Base-by-base conservation (phyloP, 495 filamentous ascomycete species). In the Bacidia rubella region DNA sequence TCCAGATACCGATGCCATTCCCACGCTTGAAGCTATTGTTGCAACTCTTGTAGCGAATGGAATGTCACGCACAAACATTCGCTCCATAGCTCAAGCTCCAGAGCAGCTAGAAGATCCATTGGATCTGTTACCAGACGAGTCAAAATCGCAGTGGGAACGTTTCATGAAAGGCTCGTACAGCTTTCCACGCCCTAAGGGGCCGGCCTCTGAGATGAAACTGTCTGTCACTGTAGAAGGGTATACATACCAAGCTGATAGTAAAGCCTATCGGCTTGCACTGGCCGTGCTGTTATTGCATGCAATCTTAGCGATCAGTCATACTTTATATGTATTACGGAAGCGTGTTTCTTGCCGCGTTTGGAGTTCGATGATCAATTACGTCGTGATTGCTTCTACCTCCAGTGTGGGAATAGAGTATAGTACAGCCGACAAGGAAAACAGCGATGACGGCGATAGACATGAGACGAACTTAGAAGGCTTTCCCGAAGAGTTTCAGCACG, bases 201-300 rank as follows among this genome's bases (percentile, higher is more conserved):
- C 26, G 17, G 46, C 46, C 11, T 51, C 53, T 26, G 17, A 2
- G 27, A n/a, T 55, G 47, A 19, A 51, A 1, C 51, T 19, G 47
- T 51, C 47, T 11, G 53, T 51, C 17, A 35, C 38, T 0, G 47
- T 55, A 12, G 25, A 21, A 3, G 53, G 53, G 11, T 55, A 51
- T 21, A 47, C 53, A 12, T 55, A 55, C 19, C 48, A 35, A 0
- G 53, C 53, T 19, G 38, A 51, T 39, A 55, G 47, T 32, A 24
- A 53, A n/a, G 53, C 47, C 12, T 56, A 52, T 22, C 40, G 32
- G 12, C 54, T 57, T 11, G 51, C 51, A 17, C 24, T 57, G n/a
- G 38, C 51, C 10, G 55, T 54, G 43, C 51, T 57, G 1, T 24
- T 57, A 40, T 1, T 49, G 3, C 55, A 54, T 29, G 55, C 55